Base-by-base conservation (phyloP, 306 rosid genomes). In the Aeschynomene evenia region DNA sequence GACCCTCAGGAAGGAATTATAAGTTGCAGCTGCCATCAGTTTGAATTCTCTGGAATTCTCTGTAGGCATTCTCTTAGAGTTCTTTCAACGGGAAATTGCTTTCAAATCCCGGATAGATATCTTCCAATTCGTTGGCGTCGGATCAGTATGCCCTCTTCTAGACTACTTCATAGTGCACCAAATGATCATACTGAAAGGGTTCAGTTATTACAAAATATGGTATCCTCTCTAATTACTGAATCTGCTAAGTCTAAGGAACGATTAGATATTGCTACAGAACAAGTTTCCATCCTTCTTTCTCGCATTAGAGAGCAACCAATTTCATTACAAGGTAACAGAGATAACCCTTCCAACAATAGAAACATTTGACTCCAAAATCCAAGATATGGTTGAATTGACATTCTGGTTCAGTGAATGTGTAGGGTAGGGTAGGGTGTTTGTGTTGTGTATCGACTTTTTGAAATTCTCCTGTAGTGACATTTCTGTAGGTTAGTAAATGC, bases 61-160 rank as follows among this genome's bases (percentile, higher is more conserved):
- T 93, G 98, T 56, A 84, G 94, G 70, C 98, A 90, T 76, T 84
- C 98, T 46, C 97, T 93, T 52, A 80, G 96, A 75, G 98, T 90
- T 67, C 91, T 93, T 68, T 93, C 97, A 15, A 90, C 98, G 0
- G 98, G 87, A 67, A 93, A 93, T 68, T 93, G 98, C 82, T 93
- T 93, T 77, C 97, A 90, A 77, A 93, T 90, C 52, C 98, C 98
- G 0, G 97, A 93, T 54, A 79, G 91, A 76, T 93, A 90, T 76
- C 91, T 93, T 81, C 97, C 98, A 20, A n/a, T 80, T 50, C 88
- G 98, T 11, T 93, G 98, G 97, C 87, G 98, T 59, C 86, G 97
- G 21, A 77, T 86, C 80, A 93, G 90, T 78, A 77, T 78, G 49
- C 84, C 87, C 7, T 78, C 89, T n/a, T 68, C 87, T 16, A 93